Base-by-base conservation (phyloP, 2,329 filamentous ascomycete genomes). In the Nigrospora oryzae region DNA sequence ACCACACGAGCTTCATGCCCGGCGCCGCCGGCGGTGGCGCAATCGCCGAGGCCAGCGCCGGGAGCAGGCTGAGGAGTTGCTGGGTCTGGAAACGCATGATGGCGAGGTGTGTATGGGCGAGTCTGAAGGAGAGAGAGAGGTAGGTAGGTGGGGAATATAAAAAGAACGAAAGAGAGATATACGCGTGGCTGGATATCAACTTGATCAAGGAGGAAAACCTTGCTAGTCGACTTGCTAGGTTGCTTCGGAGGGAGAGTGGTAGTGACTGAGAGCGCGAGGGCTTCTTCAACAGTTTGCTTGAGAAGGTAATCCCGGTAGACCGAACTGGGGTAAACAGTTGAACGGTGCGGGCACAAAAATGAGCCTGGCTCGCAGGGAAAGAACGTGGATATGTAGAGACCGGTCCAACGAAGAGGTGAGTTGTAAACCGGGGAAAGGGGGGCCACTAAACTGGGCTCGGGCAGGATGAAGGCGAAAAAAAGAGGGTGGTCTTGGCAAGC, bases 1-100 rank as follows among this genome's bases (percentile, higher is more conserved):
- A 54, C 70, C 71, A 77, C 46, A 69, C 48, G 7, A 67, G 53
- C 17, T 56, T 65, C 55, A 66, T 69, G 36, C 69, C 70, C 6
- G 57, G 45, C 43, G 58, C 48, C 40, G 45, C 53, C 31, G 40
- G 40, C 13, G 60, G 55, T 11, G 60, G 55, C 14, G 50, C 43
- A 37, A 62, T 59, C 15, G 53, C 58, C 37, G 54, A 50, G 35
- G 46, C 56, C 12, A 61, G 48, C 51, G 48, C 51, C 35, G 60
- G 56, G 17, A 56, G 53, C 23, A 59, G 49, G 44, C 50, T 44
- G 35, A 59, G 48, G 19, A 61, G 43, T 14, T 53, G 37, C 42
- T 46, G 55, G 12, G 53, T 46, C 46, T 57, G 53, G 49, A 57
- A 57, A 33, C 53, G 53, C 59, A 62, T 62, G 37, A 52, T 58